These are phyloP conservation scores for Dendrothele bispora DNA, from an alignment of 768 basidiomycete genomes.

Conservation along the genomic window DNA sequence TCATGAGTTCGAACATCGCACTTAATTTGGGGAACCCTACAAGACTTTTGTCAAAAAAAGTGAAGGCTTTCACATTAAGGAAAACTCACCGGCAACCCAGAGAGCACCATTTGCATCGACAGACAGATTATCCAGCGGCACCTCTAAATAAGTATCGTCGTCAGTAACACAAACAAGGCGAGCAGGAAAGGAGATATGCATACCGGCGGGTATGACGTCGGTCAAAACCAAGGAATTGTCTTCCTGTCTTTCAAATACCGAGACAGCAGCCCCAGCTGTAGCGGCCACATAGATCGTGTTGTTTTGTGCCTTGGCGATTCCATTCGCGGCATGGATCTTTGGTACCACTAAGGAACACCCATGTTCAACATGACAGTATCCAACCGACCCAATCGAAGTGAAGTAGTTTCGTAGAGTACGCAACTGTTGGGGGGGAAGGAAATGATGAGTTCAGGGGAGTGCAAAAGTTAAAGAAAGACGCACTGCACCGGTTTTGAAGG, in stretches of 20 bases:
- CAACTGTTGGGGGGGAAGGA: conserved; percentile 10
- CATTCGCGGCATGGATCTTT: conserved; percentile 55
- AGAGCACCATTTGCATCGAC: conserved; percentile 59
- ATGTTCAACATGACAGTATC: conserved; percentile 58
- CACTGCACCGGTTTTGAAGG: conserved; percentile 57
- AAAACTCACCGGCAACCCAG: conserved; percentile 56
- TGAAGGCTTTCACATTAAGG: not conserved
- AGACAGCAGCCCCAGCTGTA: conserved; percentile 41
- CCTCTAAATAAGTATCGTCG: conserved; percentile 33
- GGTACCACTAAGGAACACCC: conserved; percentile 62
- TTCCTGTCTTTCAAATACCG: conserved; percentile 54
- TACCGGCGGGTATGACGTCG: conserved; percentile 56
- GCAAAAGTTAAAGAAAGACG: conserved; percentile 16
- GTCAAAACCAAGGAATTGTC: conserved; percentile 59
- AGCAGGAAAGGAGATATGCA: conserved; percentile 9
- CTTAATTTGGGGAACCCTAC: conserved; percentile 39
- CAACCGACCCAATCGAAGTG: conserved; percentile 47
- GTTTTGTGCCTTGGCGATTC: conserved; percentile 48
- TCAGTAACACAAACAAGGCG: not conserved
- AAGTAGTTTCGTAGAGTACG: conserved; percentile 25
- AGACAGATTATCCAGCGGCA: conserved; percentile 58
- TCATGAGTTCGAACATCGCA: conserved; percentile 36
- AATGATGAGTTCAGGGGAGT: not conserved
- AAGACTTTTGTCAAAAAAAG: conserved; percentile 26
- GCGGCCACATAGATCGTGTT: conserved; percentile 67